Conservation (phyloP, 345 rosid genomes). For the Syzygium grande region DNA sequence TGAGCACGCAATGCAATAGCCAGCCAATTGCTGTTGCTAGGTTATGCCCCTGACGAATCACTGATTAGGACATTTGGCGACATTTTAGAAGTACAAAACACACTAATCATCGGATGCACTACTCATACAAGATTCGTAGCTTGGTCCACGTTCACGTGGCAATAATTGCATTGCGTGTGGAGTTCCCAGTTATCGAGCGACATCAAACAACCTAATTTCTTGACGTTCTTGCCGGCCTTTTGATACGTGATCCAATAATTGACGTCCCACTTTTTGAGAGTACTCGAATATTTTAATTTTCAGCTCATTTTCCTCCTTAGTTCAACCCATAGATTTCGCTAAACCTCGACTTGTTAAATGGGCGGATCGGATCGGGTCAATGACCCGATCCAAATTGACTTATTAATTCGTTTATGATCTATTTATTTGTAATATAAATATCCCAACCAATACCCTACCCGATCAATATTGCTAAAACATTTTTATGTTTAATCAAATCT, state of each 20-base stretch:
- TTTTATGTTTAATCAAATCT: too few relatives aligned
- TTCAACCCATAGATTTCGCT: background rate
- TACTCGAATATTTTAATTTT: background rate
- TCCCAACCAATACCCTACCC: too few relatives aligned
- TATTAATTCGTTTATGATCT: too few relatives aligned
- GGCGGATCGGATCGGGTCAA: too few relatives aligned
- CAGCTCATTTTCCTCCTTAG: background rate
- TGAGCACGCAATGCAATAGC: background rate
- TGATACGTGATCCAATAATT: background rate
- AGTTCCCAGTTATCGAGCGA: background rate
- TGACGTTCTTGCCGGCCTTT: background rate
- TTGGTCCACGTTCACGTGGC: background rate
- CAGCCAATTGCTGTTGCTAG: background rate
- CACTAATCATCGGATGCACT: background rate
- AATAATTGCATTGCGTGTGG: background rate
- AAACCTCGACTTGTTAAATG: background rate
- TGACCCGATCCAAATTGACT: too few relatives aligned
- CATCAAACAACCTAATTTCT: background rate
- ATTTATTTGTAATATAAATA: too few relatives aligned
- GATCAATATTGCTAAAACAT: too few relatives aligned
- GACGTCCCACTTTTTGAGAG: background rate
- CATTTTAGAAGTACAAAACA: background rate
- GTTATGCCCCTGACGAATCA: background rate
- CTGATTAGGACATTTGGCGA: background rate
- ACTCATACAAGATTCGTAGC: background rate